Evolutionary conservation across 371 early-diverging fungal species (phyloP).

Genomic region (Rhizopus delemar): DNA sequence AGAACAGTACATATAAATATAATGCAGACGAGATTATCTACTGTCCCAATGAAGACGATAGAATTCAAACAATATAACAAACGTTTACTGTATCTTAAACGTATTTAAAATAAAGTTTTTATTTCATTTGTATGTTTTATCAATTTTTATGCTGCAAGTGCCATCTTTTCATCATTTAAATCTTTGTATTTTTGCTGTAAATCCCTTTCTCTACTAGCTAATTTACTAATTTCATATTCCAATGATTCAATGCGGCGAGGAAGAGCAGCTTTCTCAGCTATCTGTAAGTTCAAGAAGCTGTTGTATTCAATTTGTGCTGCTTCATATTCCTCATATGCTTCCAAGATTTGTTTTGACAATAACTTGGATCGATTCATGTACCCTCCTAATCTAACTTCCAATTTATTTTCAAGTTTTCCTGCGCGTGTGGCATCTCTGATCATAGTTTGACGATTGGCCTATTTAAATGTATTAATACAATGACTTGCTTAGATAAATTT

Average conservation of each 20-base stretch:
- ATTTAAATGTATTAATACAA: neutral
- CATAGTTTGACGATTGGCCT: constrained; percentile 74
- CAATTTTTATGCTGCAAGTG: constrained; percentile 7
- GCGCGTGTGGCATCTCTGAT: constrained; percentile 75
- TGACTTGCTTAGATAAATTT: neutral
- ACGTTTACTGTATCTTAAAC: no score
- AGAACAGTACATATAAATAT: constrained; percentile 18
- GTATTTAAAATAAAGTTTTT: neutral
- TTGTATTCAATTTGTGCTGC: constrained; percentile 65
- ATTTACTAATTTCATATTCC: constrained; percentile 62
- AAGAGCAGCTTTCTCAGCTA: constrained; percentile 64
- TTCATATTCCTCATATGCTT: constrained; percentile 65
- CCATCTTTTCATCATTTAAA: constrained; percentile 55
- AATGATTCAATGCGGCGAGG: constrained; percentile 68
- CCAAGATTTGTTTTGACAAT: constrained; percentile 60
- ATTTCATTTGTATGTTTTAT: neutral
- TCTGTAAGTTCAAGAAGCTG: constrained; percentile 62
- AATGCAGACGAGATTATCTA: constrained; percentile 26
- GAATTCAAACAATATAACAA: constrained; percentile 24
- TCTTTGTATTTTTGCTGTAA: constrained; percentile 75
- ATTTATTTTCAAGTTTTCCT: constrained; percentile 83
- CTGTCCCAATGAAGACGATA: constrained; percentile 42
- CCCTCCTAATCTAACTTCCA: constrained; percentile 81
- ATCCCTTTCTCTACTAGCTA: constrained; percentile 66
- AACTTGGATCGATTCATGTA: constrained; percentile 67